Percentiles rank a stretch among this genome's conserved stretches.
phyloP scores from a whole-genome alignment of 2,329 filamentous ascomycete species.

The Cladosporium sp. region DNA sequence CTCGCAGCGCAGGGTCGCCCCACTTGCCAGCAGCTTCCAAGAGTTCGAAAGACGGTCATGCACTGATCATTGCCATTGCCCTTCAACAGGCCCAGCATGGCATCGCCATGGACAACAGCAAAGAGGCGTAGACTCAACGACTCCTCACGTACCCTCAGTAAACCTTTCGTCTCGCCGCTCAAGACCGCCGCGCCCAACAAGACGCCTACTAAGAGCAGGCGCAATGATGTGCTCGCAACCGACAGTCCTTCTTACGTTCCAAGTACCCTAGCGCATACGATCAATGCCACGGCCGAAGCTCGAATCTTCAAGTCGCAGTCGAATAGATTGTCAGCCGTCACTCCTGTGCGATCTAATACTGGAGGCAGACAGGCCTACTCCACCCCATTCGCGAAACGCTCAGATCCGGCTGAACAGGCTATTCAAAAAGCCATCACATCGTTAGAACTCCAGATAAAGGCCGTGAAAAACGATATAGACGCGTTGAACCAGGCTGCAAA shows the following conservation, averaged over 20 bases:
- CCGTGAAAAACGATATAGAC: constrained; percentile 46
- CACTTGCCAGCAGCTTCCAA: no score
- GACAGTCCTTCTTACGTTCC: constrained; percentile 23
- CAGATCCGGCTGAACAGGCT: constrained; percentile 23
- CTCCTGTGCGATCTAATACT: constrained; percentile 22
- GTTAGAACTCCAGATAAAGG: constrained; percentile 34
- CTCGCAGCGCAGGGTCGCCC: no score
- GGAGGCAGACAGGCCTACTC: constrained; percentile 36
- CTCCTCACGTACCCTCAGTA: constrained; percentile 56
- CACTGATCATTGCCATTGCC: neutral
- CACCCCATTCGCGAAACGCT: constrained; percentile 17
- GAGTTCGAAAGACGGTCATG: no score
- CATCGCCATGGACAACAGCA: constrained; percentile 42
- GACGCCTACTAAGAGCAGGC: constrained; percentile 16
- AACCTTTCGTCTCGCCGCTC: constrained; percentile 69
- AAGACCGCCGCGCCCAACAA: constrained; percentile 16
- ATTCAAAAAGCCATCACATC: constrained; percentile 22
- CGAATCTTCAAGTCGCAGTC: neutral
- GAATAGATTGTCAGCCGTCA: neutral
- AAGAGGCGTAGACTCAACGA: constrained; percentile 63
- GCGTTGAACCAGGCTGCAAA: constrained; percentile 49
- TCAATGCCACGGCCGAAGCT: constrained; percentile 9
- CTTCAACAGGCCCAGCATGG: constrained; percentile 32
- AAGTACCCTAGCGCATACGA: constrained; percentile 28
- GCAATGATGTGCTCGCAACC: constrained; percentile 10